These are phyloP conservation scores for Leccinum imitatum DNA, from an alignment of 768 basidiomycete genomes.

Conservation along the genomic window DNA sequence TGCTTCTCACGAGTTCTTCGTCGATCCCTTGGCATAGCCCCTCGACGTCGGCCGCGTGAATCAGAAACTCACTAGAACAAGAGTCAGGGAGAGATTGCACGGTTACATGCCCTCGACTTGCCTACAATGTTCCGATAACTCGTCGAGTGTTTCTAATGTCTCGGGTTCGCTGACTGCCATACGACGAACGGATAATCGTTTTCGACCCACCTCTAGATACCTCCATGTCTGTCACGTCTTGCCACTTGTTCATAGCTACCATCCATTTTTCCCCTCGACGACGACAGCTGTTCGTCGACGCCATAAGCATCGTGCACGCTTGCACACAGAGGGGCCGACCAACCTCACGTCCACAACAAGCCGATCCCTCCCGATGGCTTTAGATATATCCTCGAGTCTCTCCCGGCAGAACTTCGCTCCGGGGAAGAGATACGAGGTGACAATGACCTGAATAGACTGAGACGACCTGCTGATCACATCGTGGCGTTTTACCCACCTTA, in stretches of 20 bases:
- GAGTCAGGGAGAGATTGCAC: constrained; percentile 13
- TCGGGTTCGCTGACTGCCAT: not conserved
- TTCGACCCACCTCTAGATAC: constrained; percentile 66
- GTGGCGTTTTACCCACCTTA: constrained; percentile 55
- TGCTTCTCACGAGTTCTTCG: constrained; percentile 78
- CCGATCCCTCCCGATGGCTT: constrained; percentile 72
- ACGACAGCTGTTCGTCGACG: constrained; percentile 64
- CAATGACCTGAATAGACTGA: constrained; percentile 68
- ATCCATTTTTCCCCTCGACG: constrained; percentile 76
- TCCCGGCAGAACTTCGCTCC: constrained; percentile 73
- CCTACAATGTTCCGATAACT: constrained; percentile 84
- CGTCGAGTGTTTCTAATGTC: constrained; percentile 68
- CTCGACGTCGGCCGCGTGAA: constrained; percentile 99
- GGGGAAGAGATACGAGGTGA: constrained; percentile 97
- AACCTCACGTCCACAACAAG: constrained; percentile 96
- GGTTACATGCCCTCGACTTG: constrained; percentile 30
- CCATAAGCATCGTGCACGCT: not conserved
- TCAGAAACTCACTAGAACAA: constrained; percentile 76
- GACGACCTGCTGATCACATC: constrained; percentile 1
- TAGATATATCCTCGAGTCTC: constrained; percentile 61
- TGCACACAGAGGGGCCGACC: constrained; percentile 11
- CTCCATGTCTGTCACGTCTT: constrained; percentile 92
- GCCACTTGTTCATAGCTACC: constrained; percentile 99
- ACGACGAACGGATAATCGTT: not conserved
- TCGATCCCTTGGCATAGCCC: constrained; percentile 97